A percentile compares a stretch with the other conserved stretches of the same genome.
Evolutionary conservation across 2,329 filamentous ascomycete species (phyloP).

Genomic region (Basipetospora chlamydospora): DNA sequence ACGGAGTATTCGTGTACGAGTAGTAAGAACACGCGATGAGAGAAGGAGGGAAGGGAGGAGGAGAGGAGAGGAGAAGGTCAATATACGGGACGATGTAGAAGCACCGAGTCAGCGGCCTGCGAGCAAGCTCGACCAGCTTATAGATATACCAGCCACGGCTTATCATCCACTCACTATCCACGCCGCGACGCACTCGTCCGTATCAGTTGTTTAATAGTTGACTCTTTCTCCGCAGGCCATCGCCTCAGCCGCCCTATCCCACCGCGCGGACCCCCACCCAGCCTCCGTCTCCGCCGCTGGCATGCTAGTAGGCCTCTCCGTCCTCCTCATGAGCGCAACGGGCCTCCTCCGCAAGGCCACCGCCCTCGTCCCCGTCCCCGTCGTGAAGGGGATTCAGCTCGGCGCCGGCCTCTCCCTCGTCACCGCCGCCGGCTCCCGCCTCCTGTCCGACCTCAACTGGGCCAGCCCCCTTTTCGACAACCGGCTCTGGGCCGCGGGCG

Average conservation of each 20-base stretch:
- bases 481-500: constrained; percentile 57
- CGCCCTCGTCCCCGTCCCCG: constrained; percentile 62
- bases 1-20: neutral
- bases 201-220: too few relatives aligned
- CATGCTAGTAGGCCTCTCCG: constrained; percentile 53
- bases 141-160: too few relatives aligned
- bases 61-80: too few relatives aligned
- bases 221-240: too few relatives aligned
- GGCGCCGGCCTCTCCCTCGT: constrained; percentile 77
- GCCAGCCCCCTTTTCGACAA: constrained; percentile 58
- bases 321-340: constrained; percentile 64
- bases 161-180: too few relatives aligned
- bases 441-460: constrained; percentile 59
- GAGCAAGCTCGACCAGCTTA: too few relatives aligned
- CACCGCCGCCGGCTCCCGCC: constrained; percentile 56
- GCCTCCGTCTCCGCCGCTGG: constrained; percentile 58
- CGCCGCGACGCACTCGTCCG: too few relatives aligned
- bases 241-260: constrained; percentile 71
- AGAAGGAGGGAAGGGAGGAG: too few relatives aligned
- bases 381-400: constrained; percentile 90
- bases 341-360: constrained; percentile 65
- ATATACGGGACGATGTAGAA: too few relatives aligned
- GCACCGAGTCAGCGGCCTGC: too few relatives aligned
- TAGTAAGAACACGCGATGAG: too few relatives aligned
- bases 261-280: constrained; percentile 33